Conservation (phyloP, 2,329 filamentous ascomycete genomes). For the Westerdykella sp. region DNA sequence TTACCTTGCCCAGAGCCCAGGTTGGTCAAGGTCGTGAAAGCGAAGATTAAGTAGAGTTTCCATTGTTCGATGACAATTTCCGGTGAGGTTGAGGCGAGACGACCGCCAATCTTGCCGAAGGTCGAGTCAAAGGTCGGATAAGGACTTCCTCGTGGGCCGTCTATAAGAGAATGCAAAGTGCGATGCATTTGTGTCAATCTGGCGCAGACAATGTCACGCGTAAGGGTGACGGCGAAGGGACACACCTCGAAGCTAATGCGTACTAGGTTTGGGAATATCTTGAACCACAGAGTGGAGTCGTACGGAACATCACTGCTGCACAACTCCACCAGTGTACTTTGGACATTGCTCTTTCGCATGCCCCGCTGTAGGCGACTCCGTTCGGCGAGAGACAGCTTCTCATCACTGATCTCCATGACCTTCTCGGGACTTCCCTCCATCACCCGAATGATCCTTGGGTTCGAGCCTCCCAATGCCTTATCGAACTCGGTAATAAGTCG, state of each 20-base stretch:
- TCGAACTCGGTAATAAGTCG: conserved; percentile 93
- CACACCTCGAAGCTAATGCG: conserved; percentile 86
- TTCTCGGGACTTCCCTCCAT: conserved; percentile 82
- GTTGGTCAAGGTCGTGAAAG: conserved; percentile 88
- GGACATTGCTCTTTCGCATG: conserved; percentile 73
- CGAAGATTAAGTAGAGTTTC: conserved; percentile 96
- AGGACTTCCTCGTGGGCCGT: conserved; percentile 48
- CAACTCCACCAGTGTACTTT: conserved; percentile 83
- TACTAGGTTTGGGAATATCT: conserved; percentile 93
- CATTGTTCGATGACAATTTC: conserved; percentile 93
- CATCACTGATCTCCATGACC: conserved; percentile 88
- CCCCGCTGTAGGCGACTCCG: conserved; percentile 86
- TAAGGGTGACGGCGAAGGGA: conserved; percentile 83
- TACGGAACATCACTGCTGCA: conserved; percentile 95
- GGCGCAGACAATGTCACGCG: conserved; percentile 86
- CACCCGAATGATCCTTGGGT: conserved; percentile 80
- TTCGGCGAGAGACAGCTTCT: conserved; percentile 85
- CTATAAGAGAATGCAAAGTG: conserved; percentile 70
- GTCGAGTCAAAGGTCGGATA: conserved; percentile 58
- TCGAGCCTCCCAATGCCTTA: conserved; percentile 72
- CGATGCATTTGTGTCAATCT: conserved; percentile 90
- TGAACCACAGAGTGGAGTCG: conserved; percentile 93
- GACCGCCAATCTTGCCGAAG: conserved; percentile 53
- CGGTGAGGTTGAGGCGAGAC: conserved; percentile 60
- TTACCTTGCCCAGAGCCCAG: conserved; percentile 58